Conservation (phyloP, 164 flowering plant species). For the Chloranthus sessilifolius region DNA sequence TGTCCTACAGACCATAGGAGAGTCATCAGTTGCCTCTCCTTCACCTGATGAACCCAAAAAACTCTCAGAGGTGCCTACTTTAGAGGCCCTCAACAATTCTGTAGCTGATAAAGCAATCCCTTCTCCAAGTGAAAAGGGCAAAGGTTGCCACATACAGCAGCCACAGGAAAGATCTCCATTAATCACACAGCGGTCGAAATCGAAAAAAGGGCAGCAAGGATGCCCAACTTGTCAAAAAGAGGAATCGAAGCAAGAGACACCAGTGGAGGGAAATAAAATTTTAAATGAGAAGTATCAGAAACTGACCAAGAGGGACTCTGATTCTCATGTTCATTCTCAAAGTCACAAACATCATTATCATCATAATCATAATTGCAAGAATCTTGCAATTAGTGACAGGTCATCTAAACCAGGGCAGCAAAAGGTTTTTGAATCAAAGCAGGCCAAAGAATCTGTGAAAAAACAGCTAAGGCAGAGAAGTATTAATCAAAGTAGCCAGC, state of each 20-base stretch:
- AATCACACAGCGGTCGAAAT: no score
- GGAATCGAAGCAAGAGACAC: slow-evolving; percentile 5
- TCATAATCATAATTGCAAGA: not conserved
- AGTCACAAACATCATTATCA: not conserved
- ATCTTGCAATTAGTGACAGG: no score
- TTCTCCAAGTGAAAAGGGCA: not conserved
- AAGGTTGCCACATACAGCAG: not conserved
- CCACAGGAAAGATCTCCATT: not conserved
- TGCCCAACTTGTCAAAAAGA: slow-evolving; percentile 7
- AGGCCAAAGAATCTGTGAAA: not conserved
- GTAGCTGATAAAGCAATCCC: not conserved
- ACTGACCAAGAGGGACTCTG: no score
- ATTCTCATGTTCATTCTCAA: no score
- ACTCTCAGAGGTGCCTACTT: not conserved
- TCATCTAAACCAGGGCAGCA: not conserved
- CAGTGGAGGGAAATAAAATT: slow-evolving; percentile 2
- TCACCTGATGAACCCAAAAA: not conserved
- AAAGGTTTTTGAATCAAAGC: slow-evolving; percentile 5
- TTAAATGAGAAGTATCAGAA: not conserved
- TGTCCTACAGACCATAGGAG: slow-evolving; percentile 17
- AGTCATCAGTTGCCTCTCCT: slow-evolving; percentile 4
- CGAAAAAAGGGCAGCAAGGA: not conserved
- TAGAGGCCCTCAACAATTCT: not conserved
- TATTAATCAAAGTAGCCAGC: no score
- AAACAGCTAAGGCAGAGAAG: not conserved